phyloP scores from a whole-genome alignment of 2,329 filamentous ascomycete species.

The Stagonosporopsis chrysanthemi region DNA sequence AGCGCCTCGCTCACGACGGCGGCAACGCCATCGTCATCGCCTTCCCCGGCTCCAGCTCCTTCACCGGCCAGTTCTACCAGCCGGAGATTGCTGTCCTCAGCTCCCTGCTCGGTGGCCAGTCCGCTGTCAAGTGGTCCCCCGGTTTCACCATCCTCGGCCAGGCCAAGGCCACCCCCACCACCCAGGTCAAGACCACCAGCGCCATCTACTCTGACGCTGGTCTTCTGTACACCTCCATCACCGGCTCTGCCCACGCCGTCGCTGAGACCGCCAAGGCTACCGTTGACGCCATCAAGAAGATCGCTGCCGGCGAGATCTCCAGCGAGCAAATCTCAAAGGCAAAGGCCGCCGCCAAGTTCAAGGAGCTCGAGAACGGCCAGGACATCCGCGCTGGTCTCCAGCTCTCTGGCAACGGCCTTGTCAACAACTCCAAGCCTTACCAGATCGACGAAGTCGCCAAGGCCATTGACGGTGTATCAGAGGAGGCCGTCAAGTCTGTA shows the following conservation, averaged over 20 bases:
- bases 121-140: slow-evolving; percentile 92
- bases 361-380: slow-evolving; percentile 82
- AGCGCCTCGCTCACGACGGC: slow-evolving; percentile 78
- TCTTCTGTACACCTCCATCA: slow-evolving; percentile 83
- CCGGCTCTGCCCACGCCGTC: slow-evolving; percentile 76
- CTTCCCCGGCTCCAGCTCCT: slow-evolving; percentile 87
- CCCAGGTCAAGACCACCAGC: slow-evolving; percentile 77
- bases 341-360: slow-evolving; percentile 90
- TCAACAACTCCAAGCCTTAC: slow-evolving; percentile 82
- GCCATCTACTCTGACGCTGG: slow-evolving; percentile 92
- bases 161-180: slow-evolving; percentile 70
- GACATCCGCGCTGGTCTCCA: slow-evolving; percentile 79
- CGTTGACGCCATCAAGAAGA: slow-evolving; percentile 81
- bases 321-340: slow-evolving; percentile 93
- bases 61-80: slow-evolving; percentile 77
- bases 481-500: slow-evolving; percentile 86
- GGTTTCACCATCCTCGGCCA: slow-evolving; percentile 92
- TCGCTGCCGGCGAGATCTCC: slow-evolving; percentile 76
- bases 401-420: slow-evolving; percentile 81
- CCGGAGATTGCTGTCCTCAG: slow-evolving; percentile 88
- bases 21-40: slow-evolving; percentile 88
- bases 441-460: slow-evolving; percentile 83
- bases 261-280: slow-evolving; percentile 76
- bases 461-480: slow-evolving; percentile 79
- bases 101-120: slow-evolving; percentile 87